Percentiles rank a stretch among this genome's conserved stretches.
Conservation (phyloP, 2,329 filamentous ascomycete species). For the Beauveria scarabaeidicola region DNA sequence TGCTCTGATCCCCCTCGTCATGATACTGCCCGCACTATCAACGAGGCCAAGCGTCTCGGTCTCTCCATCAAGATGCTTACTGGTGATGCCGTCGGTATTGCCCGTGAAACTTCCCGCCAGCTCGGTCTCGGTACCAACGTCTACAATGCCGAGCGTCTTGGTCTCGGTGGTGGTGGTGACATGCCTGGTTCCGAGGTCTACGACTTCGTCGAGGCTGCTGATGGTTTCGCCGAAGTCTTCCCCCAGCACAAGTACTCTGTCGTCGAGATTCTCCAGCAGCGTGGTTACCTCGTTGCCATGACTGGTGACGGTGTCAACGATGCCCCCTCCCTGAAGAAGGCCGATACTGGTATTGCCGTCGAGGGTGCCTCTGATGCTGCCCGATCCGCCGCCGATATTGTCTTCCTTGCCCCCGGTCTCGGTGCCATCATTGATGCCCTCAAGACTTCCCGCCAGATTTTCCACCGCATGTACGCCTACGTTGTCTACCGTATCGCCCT, state of each 20-base stretch:
- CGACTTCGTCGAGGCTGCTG: constrained; percentile 90
- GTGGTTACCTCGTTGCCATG: constrained; percentile 91
- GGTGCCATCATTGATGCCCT: constrained; percentile 88
- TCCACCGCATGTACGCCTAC: constrained; percentile 95
- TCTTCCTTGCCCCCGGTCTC: constrained; percentile 85
- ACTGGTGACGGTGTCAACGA: constrained; percentile 95
- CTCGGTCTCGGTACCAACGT: constrained; percentile 88
- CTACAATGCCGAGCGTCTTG: constrained; percentile 87
- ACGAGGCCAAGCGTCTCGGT: constrained; percentile 80
- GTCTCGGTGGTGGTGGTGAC: constrained; percentile 80
- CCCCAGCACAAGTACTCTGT: constrained; percentile 94
- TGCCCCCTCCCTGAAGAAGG: constrained; percentile 85
- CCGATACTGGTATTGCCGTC: constrained; percentile 92
- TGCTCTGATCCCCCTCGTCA: constrained; percentile 87
- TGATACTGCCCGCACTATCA: constrained; percentile 83
- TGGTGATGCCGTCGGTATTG: constrained; percentile 88
- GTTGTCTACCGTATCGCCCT: constrained; percentile 91
- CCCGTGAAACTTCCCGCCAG: constrained; percentile 83
- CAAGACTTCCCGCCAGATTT: constrained; percentile 89
- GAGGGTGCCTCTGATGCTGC: constrained; percentile 88
- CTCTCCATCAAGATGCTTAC: constrained; percentile 94
- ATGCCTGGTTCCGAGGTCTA: constrained; percentile 92
- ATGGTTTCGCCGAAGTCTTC: constrained; percentile 92
- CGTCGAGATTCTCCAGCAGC: constrained; percentile 86
- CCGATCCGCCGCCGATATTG: constrained; percentile 84